Evolutionary conservation across 169 alveolate species (phyloP), one percentile per base, ranked within the genome.

Genomic region (Plasmodium cynomolgi): DNA sequence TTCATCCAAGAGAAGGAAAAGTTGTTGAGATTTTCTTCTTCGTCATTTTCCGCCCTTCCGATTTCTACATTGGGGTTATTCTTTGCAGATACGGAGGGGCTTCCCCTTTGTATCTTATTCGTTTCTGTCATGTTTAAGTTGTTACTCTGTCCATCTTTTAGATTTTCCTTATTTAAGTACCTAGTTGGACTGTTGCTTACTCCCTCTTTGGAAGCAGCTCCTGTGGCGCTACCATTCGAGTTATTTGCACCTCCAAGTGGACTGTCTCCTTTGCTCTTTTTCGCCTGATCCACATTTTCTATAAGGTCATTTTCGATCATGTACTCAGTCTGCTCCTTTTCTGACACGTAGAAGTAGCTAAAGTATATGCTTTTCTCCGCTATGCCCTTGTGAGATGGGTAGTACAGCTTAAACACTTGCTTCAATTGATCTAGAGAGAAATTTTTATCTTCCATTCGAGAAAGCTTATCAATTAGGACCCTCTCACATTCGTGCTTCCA

Each of bases 401-500:
- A 91, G 37, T 91, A 91, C 34, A 71, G 68, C 13, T 82, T 74
- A 82, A 91, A 91, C 23, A 91, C 75, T 71, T 81, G 91, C 68
- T 91, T 82, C 47, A 91, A 8, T 50, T 91, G 95, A 81, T 73
- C 92, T 44, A 82, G 68, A 11, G 92, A 97, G 83, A 95, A 84
- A 73, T 93, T 95, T 96, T 99, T 99, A 95, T 99, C 99, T 34
- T 95, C 97, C 62, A 96, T 85, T 84, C 98, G 96, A 84, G 98
- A 96, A 91, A 99, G 97, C 94, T 99, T 98, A 97, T 99, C 99
- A 54, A 98, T 98, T 83, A 99, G 97, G 47, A 98, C 99, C 81
- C 99, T 96, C 92, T 98, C 97, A 93, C 98, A 98, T 96, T 99
- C 99, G 95, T 98, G 99, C 96, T 98, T 98, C 99, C 99, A 99